Evolutionary conservation across 306 rosid species (phyloP).

Genomic region (Castanospermum australe): DNA sequence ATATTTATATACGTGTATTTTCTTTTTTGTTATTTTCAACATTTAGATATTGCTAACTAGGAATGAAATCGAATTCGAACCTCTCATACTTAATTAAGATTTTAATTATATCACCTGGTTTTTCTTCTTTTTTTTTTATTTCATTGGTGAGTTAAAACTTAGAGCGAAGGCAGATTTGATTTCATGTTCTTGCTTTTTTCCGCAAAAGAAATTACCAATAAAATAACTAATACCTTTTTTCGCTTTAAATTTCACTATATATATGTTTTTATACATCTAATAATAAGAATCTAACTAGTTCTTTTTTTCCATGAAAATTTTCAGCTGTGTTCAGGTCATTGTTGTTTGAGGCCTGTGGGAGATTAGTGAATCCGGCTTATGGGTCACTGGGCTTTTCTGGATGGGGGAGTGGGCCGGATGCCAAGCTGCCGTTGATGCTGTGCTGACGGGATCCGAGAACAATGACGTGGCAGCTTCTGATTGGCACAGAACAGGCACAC

Average conservation of each 20-base stretch:
- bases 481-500: background rate
- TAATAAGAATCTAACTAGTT: background rate
- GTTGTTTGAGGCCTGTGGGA: conserved; percentile 68
- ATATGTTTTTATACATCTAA: background rate
- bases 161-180: no score
- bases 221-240: no score
- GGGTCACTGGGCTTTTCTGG: conserved; percentile 67
- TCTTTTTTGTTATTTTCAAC: no score
- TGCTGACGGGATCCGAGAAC: conserved; percentile 43
- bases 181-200: no score
- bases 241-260: no score
- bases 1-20: background rate
- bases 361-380: conserved; percentile 62
- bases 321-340: conserved; percentile 61
- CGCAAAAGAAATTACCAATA: background rate
- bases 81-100: no score
- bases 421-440: conserved; percentile 63
- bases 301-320: background rate
- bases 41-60: no score
- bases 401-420: conserved; percentile 55
- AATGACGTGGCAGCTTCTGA: background rate
- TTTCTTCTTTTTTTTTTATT: no score
- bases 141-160: no score
- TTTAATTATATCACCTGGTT: no score
- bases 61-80: no score